Evolutionary conservation across 345 rosid genomes (phyloP).

Genomic region (Bruguiera sexangula): DNA sequence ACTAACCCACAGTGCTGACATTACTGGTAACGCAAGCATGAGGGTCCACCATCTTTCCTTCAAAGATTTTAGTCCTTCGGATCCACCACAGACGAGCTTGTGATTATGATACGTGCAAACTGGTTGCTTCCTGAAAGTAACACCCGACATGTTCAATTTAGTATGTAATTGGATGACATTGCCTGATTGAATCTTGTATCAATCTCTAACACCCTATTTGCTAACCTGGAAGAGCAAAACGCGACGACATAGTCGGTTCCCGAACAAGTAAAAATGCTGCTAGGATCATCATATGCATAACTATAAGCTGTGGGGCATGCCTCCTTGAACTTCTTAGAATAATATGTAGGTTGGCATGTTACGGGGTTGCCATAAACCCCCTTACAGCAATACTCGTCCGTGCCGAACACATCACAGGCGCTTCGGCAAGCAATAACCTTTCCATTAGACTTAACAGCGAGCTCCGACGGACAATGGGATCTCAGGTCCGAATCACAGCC

Average conservation of each 20-base stretch:
- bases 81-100: constrained; percentile 57
- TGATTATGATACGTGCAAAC: constrained; percentile 71
- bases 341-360: constrained; percentile 61
- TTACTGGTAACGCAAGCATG: constrained; percentile 25
- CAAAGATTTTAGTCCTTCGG: constrained; percentile 29
- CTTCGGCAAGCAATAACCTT: constrained; percentile 68
- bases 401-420: constrained; percentile 85
- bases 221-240: constrained; percentile 68
- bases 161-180: no score
- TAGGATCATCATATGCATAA: constrained; percentile 87
- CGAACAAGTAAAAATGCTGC: constrained; percentile 66
- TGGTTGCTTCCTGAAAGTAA: constrained; percentile 42
- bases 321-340: constrained; percentile 71
- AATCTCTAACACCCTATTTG: neutral
- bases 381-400: constrained; percentile 81
- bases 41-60: constrained; percentile 38
- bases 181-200: no score
- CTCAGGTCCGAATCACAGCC: constrained; percentile 70
- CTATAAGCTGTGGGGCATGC: constrained; percentile 85
- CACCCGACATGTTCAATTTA: neutral
- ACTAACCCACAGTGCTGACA: constrained; percentile 17
- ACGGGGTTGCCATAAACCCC: constrained; percentile 57
- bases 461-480: constrained; percentile 53
- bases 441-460: constrained; percentile 51
- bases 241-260: constrained; percentile 68